Percentiles rank a stretch among this genome's conserved stretches.
Evolutionary conservation across 148 eudicot species (phyloP).

Genomic region (Amaranthus cruentus): DNA sequence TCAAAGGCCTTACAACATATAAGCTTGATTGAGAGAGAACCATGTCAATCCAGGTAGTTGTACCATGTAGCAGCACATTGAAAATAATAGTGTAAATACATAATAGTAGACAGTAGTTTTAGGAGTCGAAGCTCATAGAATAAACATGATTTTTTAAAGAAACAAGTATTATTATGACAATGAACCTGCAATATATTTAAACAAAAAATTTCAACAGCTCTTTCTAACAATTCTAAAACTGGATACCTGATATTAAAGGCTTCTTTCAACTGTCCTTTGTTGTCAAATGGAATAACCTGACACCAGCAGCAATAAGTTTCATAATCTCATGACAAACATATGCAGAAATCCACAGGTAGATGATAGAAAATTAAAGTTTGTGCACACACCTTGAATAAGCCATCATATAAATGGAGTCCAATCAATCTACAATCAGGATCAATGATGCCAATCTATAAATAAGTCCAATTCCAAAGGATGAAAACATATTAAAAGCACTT

Average conservation of each 20-base stretch:
- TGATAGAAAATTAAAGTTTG: slow-evolving; percentile 9
- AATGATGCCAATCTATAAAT: slow-evolving; percentile 78
- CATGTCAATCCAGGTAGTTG: neutral
- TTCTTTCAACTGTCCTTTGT: slow-evolving; percentile 92
- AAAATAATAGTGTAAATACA: neutral
- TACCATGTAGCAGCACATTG: neutral
- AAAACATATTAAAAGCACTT: neutral
- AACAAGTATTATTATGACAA: neutral
- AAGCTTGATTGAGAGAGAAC: neutral
- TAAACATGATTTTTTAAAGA: neutral
- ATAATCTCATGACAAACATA: neutral
- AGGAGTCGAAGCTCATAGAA: neutral
- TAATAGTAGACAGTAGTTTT: neutral
- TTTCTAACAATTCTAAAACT: neutral
- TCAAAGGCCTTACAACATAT: neutral
- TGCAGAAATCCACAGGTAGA: neutral
- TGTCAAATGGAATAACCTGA: slow-evolving; percentile 94
- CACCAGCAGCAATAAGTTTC: slow-evolving; percentile 13
- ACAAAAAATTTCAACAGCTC: neutral
- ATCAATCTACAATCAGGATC: slow-evolving; percentile 99
- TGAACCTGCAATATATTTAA: neutral
- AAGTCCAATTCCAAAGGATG: slow-evolving; percentile 1
- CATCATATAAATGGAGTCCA: slow-evolving; percentile 95
- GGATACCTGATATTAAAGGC: slow-evolving; percentile 92
- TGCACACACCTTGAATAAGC: slow-evolving; percentile 71